Percentiles rank a stretch among this genome's conserved stretches.
These are phyloP conservation scores for Quercus berberidifolia DNA, from an alignment of 306 rosid species.

Conservation along the genomic window DNA sequence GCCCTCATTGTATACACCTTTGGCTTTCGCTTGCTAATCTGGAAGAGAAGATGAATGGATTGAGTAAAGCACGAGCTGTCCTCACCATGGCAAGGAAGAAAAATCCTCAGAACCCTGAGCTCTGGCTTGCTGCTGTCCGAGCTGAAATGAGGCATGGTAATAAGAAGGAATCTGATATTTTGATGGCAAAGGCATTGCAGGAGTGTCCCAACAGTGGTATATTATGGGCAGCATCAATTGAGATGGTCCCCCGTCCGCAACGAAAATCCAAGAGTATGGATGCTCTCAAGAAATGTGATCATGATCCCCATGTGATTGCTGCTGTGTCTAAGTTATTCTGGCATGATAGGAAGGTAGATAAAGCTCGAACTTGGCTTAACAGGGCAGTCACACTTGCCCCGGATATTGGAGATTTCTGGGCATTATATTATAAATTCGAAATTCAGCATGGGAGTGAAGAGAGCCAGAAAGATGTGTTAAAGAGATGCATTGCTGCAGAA, in stretches of 20 bases:
- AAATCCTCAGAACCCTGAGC: slow-evolving; percentile 85
- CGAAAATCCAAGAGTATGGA: slow-evolving; percentile 82
- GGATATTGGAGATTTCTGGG: slow-evolving; percentile 93
- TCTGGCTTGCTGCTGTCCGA: slow-evolving; percentile 93
- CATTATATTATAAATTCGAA: slow-evolving; percentile 76
- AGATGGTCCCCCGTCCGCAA: slow-evolving; percentile 95
- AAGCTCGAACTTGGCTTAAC: slow-evolving; percentile 85
- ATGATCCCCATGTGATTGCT: slow-evolving; percentile 80
- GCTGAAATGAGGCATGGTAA: slow-evolving; percentile 76
- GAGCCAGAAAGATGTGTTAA: slow-evolving; percentile 73
- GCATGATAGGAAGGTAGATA: slow-evolving; percentile 87
- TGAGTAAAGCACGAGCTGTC: slow-evolving; percentile 90
- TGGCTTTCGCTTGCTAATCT: slow-evolving; percentile 91
- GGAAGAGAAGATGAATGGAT: slow-evolving; percentile 78
- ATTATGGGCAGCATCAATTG: slow-evolving; percentile 84
- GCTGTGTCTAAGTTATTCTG: slow-evolving; percentile 88
- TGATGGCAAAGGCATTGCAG: slow-evolving; percentile 94
- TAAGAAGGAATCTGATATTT: slow-evolving; percentile 79
- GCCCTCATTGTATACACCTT: slow-evolving; percentile 62
- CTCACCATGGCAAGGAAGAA: slow-evolving; percentile 85
- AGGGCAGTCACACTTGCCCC: slow-evolving; percentile 95
- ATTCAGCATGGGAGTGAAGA: slow-evolving; percentile 87
- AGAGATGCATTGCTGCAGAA: slow-evolving; percentile 72
- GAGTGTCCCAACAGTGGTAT: slow-evolving; percentile 88
- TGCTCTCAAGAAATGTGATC: slow-evolving; percentile 90